phyloP scores from a whole-genome alignment of 306 rosid genomes.

The Luffa aegyptiaca region DNA sequence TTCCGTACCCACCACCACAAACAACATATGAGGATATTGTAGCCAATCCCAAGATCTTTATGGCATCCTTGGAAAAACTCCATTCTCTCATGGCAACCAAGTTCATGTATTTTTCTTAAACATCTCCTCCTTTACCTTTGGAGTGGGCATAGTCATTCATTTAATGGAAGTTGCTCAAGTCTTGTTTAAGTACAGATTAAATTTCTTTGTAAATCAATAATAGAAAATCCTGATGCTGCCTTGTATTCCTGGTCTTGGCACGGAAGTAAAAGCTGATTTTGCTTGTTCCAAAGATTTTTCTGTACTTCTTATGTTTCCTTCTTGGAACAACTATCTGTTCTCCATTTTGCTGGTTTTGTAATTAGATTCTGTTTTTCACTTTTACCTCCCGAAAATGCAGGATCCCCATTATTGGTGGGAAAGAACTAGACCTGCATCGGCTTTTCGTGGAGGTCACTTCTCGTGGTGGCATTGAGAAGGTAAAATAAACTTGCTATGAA shows the following conservation, averaged over 20 bases:
- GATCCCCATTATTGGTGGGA: slow-evolving; percentile 81
- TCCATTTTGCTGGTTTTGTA: not conserved
- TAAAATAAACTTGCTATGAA: slow-evolving; percentile 16
- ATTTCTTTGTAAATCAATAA: not conserved
- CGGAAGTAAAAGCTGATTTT: not conserved
- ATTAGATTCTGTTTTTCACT: slow-evolving; percentile 7
- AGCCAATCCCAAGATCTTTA: slow-evolving; percentile 41
- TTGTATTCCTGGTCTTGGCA: not conserved
- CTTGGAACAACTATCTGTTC: not conserved
- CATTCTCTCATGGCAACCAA: slow-evolving; percentile 65
- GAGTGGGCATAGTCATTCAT: not conserved
- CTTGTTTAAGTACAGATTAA: not conserved
- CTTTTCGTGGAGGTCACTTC: slow-evolving; percentile 72
- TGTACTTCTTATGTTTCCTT: not conserved
- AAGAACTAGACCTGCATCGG: slow-evolving; percentile 63
- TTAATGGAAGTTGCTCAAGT: not conserved
- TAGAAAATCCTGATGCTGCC: not conserved
- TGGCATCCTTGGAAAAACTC: slow-evolving; percentile 60
- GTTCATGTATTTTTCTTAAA: slow-evolving; percentile 49
- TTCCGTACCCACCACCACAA: slow-evolving; percentile 45
- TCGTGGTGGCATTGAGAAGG: slow-evolving; percentile 78
- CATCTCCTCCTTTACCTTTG: not conserved
- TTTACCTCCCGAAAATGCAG: slow-evolving; percentile 20
- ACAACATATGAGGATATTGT: slow-evolving; percentile 52
- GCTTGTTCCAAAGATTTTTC: not conserved